Conservation (phyloP, 192 early-diverging fungal genomes). For the Phycomyces nitens region DNA sequence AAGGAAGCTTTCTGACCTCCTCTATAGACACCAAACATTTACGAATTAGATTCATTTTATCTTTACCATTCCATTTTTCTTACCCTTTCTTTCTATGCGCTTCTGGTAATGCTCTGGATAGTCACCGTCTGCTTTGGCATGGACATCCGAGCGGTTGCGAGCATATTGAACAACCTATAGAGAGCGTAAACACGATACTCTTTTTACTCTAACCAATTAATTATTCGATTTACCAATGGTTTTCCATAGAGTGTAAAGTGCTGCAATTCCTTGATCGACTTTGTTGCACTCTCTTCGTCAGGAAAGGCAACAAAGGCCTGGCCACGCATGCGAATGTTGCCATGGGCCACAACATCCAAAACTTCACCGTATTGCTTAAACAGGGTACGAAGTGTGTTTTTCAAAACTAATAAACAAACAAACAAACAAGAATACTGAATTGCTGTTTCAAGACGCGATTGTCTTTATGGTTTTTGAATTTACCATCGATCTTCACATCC, state of each 20-base stretch:
- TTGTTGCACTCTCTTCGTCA: slow-evolving; percentile 63
- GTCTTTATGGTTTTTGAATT: background rate
- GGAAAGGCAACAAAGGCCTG: slow-evolving; percentile 92
- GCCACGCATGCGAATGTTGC: slow-evolving; percentile 81
- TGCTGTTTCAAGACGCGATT: too few species aligned
- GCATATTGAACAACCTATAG: slow-evolving; percentile 53
- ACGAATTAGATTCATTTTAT: background rate
- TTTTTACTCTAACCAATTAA: too few species aligned
- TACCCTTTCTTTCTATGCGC: slow-evolving; percentile 65
- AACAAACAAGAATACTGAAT: too few species aligned
- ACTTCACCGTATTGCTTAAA: slow-evolving; percentile 86
- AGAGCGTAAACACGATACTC: background rate
- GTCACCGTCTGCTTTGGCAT: slow-evolving; percentile 65
- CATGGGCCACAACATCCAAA: slow-evolving; percentile 74
- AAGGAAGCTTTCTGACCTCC: slow-evolving; percentile 16
- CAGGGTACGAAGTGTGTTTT: slow-evolving; percentile 67
- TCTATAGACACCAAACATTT: slow-evolving; percentile 7
- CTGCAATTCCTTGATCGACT: slow-evolving; percentile 80
- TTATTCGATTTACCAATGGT: slow-evolving; percentile 76
- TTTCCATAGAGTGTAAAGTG: slow-evolving; percentile 80
- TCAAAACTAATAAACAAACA: slow-evolving; percentile 51
- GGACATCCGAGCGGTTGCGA: slow-evolving; percentile 52
- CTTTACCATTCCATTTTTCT: background rate
- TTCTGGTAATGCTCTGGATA: slow-evolving; percentile 60
- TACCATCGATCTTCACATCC: slow-evolving; percentile 63